Conservation (phyloP, 441 rosid genomes). For the Erysimum cheiri region DNA sequence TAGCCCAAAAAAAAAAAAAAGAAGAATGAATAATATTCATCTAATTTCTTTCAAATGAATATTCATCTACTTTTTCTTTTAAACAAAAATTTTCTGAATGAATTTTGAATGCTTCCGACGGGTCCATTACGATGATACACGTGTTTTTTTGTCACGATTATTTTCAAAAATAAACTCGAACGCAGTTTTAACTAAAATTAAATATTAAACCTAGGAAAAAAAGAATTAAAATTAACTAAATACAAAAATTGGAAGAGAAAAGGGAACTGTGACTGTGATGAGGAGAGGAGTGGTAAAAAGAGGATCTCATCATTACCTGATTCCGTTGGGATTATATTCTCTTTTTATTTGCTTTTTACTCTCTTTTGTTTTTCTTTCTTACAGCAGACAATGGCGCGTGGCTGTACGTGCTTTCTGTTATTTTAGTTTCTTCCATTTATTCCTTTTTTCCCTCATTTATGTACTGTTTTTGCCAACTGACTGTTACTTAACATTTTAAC, state of each 20-base stretch:
- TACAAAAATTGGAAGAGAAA: background rate
- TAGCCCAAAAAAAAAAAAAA: too few relatives aligned
- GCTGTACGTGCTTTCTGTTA: conserved; percentile 42
- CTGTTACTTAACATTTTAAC: background rate
- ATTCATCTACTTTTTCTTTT: background rate
- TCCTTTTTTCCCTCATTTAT: background rate
- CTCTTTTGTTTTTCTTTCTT: background rate
- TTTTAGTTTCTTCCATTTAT: conserved; percentile 23
- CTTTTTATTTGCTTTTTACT: conserved; percentile 7
- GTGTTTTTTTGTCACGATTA: too few relatives aligned
- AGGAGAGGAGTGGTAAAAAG: conserved; percentile 29
- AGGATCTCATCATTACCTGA: conserved; percentile 45
- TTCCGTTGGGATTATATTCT: conserved; percentile 50
- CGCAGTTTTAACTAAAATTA: too few relatives aligned
- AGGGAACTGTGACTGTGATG: too few relatives aligned
- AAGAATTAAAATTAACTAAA: background rate
- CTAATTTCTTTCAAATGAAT: too few relatives aligned
- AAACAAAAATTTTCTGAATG: background rate
- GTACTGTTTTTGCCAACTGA: conserved; percentile 18
- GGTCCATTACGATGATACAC: background rate
- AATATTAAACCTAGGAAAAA: too few relatives aligned
- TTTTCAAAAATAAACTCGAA: too few relatives aligned
- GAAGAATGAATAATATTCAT: too few relatives aligned
- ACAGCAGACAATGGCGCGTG: conserved; percentile 42
- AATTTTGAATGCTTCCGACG: background rate